Percentiles rank a stretch among this genome's conserved stretches.
phyloP scores from a whole-genome alignment of 495 filamentous ascomycete species.

The Sabuloglossum arenarium region DNA sequence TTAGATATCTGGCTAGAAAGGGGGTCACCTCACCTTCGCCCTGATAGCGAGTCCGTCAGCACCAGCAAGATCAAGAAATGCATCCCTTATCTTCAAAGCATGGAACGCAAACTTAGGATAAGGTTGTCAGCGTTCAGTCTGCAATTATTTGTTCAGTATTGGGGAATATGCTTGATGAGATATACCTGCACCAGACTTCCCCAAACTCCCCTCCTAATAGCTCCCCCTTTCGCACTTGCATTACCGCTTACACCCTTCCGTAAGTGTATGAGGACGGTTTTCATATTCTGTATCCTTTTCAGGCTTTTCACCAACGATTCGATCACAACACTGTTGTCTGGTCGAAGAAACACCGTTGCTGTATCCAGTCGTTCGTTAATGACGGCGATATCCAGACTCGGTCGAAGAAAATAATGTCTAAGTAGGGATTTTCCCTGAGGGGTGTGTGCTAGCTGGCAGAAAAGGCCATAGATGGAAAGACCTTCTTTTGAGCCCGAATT shows the following conservation, averaged over 20 bases:
- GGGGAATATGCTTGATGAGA: not conserved
- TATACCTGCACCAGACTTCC: conserved; percentile 27
- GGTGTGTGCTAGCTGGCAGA: conserved; percentile 56
- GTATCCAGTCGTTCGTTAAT: conserved; percentile 60
- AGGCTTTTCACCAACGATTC: conserved; percentile 40
- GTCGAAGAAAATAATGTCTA: conserved; percentile 68
- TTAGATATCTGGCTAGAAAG: too few relatives aligned
- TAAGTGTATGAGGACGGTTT: conserved; percentile 44
- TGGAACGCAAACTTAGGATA: conserved; percentile 37
- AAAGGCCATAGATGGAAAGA: conserved; percentile 74
- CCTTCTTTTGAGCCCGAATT: conserved; percentile 63
- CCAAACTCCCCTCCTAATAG: conserved; percentile 50
- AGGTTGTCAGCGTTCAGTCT: conserved; percentile 7
- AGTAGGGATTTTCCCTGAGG: conserved; percentile 61
- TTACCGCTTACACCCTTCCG: conserved; percentile 53
- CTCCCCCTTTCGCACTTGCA: conserved; percentile 28
- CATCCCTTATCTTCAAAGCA: conserved; percentile 44
- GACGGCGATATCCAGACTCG: conserved; percentile 41
- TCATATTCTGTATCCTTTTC: conserved; percentile 61
- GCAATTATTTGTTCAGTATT: conserved; percentile 15
- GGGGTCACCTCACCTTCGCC: too few relatives aligned
- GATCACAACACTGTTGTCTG: conserved; percentile 40
- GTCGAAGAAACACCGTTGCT: conserved; percentile 43
- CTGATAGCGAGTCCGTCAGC: conserved; percentile 32
- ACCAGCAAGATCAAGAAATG: conserved; percentile 37